These are phyloP conservation scores for Candida vartiovaarae DNA, from an alignment of 805 yeast genomes.

Conservation along the genomic window DNA sequence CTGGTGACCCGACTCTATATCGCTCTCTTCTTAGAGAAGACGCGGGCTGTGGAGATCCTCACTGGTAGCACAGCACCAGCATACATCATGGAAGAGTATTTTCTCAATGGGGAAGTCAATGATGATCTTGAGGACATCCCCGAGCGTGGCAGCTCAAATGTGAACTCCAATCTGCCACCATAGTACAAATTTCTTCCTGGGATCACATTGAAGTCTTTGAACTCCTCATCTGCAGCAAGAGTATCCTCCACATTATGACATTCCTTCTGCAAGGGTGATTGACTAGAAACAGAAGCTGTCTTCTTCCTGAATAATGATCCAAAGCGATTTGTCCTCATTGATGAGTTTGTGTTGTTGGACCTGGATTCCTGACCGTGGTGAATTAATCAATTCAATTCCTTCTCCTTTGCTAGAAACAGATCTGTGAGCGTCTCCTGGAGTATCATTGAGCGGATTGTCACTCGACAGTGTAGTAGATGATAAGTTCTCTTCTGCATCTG, in stretches of 20 bases:
- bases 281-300: neutral
- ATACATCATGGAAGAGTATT: neutral
- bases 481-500: too few species aligned
- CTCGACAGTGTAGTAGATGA: too few species aligned
- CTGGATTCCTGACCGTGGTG: too few species aligned
- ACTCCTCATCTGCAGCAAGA: constrained; percentile 17
- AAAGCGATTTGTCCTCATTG: neutral
- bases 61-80: too few species aligned
- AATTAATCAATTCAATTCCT: too few species aligned
- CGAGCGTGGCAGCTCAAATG: constrained; percentile 6
- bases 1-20: too few species aligned
- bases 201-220: constrained; percentile 14
- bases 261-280: constrained; percentile 9
- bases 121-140: neutral
- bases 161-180: constrained; percentile 2
- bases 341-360: too few species aligned
- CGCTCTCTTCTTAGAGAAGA: too few species aligned
- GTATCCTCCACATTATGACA: constrained; percentile 22
- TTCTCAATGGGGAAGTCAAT: neutral
- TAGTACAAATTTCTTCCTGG: constrained; percentile 4
- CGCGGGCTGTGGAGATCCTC: too few species aligned
- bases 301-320: constrained; percentile 4
- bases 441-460: too few species aligned
- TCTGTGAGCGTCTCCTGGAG: too few species aligned
- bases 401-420: too few species aligned